phyloP scores from a whole-genome alignment of 345 rosid genomes.

The Melastoma malabathricum region DNA sequence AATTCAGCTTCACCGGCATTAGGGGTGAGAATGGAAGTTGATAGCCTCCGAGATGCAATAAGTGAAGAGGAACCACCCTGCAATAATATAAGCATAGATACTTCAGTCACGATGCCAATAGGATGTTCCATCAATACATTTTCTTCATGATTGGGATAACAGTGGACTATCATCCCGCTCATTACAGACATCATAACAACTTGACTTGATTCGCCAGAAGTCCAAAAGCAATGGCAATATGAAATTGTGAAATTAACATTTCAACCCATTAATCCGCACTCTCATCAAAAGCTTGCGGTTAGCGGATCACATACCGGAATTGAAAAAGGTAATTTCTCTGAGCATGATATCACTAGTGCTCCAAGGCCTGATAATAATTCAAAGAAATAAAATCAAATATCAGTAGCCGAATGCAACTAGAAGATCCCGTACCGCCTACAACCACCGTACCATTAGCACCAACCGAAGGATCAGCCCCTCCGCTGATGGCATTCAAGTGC shows the following conservation, averaged over 20 bases:
- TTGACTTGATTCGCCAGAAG: too few relatives aligned
- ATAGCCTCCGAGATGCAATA: slow-evolving; percentile 26
- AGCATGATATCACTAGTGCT: too few relatives aligned
- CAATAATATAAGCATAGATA: slow-evolving; percentile 8
- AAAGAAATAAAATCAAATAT: background rate
- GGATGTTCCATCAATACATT: background rate
- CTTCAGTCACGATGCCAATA: background rate
- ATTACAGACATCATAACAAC: too few relatives aligned
- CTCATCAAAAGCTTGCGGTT: too few relatives aligned
- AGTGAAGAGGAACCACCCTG: slow-evolving; percentile 30
- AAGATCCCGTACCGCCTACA: background rate
- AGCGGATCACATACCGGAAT: too few relatives aligned
- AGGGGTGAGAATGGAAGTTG: slow-evolving; percentile 43
- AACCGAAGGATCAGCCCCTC: background rate
- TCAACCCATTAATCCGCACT: too few relatives aligned
- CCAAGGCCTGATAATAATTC: too few relatives aligned
- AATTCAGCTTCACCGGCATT: slow-evolving; percentile 36
- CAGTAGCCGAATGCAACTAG: background rate
- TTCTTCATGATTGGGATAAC: background rate
- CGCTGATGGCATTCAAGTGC: background rate
- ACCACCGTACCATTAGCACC: slow-evolving; percentile 5
- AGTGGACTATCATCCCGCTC: too few relatives aligned
- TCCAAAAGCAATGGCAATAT: too few relatives aligned
- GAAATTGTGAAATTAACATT: too few relatives aligned
- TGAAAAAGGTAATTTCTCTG: too few relatives aligned